Evolutionary conservation across 2,329 filamentous ascomycete species (phyloP), one percentile per base, ranked within the genome.

Genomic region (Fusarium avenaceum): DNA sequence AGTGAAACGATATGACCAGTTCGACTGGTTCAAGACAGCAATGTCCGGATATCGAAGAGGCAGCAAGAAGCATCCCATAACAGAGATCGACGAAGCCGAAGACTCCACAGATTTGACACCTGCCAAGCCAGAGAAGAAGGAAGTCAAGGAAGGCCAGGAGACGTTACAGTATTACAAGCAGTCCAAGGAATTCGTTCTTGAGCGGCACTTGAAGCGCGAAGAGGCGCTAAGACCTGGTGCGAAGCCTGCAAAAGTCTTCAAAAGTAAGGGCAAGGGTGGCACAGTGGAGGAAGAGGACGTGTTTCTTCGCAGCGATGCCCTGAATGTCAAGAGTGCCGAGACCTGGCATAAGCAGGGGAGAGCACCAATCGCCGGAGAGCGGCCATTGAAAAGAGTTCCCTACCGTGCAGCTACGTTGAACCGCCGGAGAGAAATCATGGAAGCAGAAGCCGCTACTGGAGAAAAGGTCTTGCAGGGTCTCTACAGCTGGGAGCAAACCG

Each of bases 301-400:
- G 0, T 98, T 89, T 75, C 85, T 85, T 1, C 89, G 95, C 33
- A 86, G 87, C 53, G 94, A 98, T 69, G 89, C 98, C 0, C 88
- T 94, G 4, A 85, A 87, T 39, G 97, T 96, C 77, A 94, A 97
- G 78, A 96, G 93, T 28, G 91, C 92, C 2, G 96, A 99, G 77
- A 97, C 93, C 2, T 99, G 96, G 96, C 96, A 98, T 77, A 97
- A 97, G 77, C 95, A 97, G 82, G 96, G 96, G 0, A 88, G 95
- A 13, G 90, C 89, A 26, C 89, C 96, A 4, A 85, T 87, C 26
- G 75, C 84, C 0, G 93, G 92, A 4, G 89, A 91, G 69, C 81
- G 88, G 48, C 92, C 96, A 0, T 80, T 97, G 62, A 99, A 99
- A 77, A 86, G 87, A 42, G 96, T 97, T 0, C 93, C 95, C 0